Evolutionary conservation across 2,329 filamentous ascomycete species (phyloP).

Genomic region (Venturia oleaginea): DNA sequence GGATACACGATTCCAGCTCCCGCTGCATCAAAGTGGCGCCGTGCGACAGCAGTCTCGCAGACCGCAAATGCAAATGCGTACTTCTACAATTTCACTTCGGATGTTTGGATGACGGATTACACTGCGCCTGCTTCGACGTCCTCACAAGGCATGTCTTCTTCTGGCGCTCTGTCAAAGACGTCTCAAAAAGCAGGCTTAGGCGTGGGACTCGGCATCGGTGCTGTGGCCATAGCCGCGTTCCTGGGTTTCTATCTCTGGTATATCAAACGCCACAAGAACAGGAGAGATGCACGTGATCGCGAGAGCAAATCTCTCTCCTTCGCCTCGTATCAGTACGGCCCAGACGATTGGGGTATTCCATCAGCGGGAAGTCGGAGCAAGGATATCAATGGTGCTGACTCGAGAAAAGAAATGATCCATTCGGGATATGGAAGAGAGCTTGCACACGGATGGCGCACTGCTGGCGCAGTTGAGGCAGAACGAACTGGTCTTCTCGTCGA

Average conservation of each 20-base stretch:
- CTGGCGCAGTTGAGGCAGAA: slow-evolving; percentile 28
- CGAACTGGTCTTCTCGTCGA: slow-evolving; percentile 39
- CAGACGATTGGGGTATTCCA: slow-evolving; percentile 7
- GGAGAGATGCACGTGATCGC: slow-evolving; percentile 41
- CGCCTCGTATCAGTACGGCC: slow-evolving; percentile 35
- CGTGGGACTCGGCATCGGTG: slow-evolving; percentile 36
- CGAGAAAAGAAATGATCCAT: not conserved
- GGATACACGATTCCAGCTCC: slow-evolving; percentile 44
- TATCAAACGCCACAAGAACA: slow-evolving; percentile 29
- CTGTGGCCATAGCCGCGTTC: slow-evolving; percentile 32
- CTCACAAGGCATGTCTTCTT: slow-evolving; percentile 16
- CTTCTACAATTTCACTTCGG: slow-evolving; percentile 54
- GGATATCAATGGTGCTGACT: not conserved
- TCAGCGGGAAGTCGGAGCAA: not conserved
- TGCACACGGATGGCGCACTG: not conserved
- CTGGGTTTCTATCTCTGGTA: slow-evolving; percentile 39
- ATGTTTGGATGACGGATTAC: slow-evolving; percentile 49
- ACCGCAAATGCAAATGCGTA: slow-evolving; percentile 38
- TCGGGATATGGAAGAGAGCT: not conserved
- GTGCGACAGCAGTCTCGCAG: slow-evolving; percentile 20
- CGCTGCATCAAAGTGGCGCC: slow-evolving; percentile 25
- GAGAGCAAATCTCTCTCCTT: slow-evolving; percentile 45
- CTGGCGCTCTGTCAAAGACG: slow-evolving; percentile 31
- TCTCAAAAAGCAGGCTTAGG: slow-evolving; percentile 39
- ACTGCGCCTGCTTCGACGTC: slow-evolving; percentile 32